These are phyloP conservation scores for Candida tammaniensis DNA, from an alignment of 805 yeast species.

Conservation along the genomic window DNA sequence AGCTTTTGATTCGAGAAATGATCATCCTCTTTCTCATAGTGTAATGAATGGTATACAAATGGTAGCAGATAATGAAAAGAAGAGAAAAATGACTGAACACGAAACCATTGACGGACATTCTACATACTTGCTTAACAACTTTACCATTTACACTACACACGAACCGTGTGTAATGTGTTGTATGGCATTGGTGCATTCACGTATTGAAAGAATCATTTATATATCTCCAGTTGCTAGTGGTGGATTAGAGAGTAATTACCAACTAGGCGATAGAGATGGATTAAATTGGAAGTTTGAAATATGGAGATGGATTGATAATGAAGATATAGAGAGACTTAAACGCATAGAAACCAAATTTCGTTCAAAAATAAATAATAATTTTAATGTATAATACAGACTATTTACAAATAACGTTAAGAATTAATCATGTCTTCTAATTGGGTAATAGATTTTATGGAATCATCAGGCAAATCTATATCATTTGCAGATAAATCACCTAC, in stretches of 20 bases:
- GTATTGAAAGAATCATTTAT: conserved; percentile 69
- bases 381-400: background rate
- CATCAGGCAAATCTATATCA: background rate
- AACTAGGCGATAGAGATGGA: conserved; percentile 70
- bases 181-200: conserved; percentile 93
- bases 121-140: conserved; percentile 68
- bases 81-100: conserved; percentile 25
- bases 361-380: background rate
- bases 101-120: conserved; percentile 9
- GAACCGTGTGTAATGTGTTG: conserved; percentile 97
- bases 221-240: conserved; percentile 41
- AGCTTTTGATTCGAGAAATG: conserved; percentile 26
- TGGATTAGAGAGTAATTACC: conserved; percentile 63
- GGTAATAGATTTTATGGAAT: conserved; percentile 1
- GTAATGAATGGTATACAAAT: conserved; percentile 66
- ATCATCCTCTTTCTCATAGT: conserved; percentile 67
- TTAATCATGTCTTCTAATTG: conserved; percentile 4
- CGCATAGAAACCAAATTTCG: background rate
- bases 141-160: conserved; percentile 82
- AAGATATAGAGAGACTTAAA: conserved; percentile 6
- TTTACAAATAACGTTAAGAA: background rate
- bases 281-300: conserved; percentile 87
- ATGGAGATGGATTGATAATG: conserved; percentile 57
- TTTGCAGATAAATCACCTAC: background rate
- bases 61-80: conserved; percentile 57